Conservation (phyloP, 805 yeast genomes). For the Starmerella roubikii region DNA sequence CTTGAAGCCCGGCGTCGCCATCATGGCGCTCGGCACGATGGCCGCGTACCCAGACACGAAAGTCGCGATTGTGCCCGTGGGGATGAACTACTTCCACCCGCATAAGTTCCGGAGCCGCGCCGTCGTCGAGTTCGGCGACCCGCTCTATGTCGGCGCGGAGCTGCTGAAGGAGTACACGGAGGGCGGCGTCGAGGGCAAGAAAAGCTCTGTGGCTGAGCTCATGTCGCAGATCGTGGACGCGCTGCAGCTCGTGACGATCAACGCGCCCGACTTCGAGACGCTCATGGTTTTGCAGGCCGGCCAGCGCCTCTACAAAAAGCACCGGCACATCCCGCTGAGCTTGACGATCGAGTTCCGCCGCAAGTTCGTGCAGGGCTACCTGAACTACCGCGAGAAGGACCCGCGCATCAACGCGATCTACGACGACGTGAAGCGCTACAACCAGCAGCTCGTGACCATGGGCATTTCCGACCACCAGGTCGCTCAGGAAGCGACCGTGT, state of each 20-base stretch:
- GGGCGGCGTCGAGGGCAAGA: slow-evolving; percentile 44
- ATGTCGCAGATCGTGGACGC: slow-evolving; percentile 61
- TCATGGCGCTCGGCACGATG: slow-evolving; percentile 95
- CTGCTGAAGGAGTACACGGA: slow-evolving; percentile 51
- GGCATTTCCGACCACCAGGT: slow-evolving; percentile 65
- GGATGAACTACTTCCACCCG: slow-evolving; percentile 93
- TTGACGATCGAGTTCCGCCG: slow-evolving; percentile 84
- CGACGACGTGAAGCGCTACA: slow-evolving; percentile 54
- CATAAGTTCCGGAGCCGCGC: slow-evolving; percentile 93
- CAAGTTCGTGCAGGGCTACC: slow-evolving; percentile 69
- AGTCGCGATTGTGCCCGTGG: slow-evolving; percentile 87
- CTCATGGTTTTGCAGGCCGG: slow-evolving; percentile 84
- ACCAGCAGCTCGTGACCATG: slow-evolving; percentile 46
- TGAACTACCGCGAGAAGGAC: slow-evolving; percentile 48
- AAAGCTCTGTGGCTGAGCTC: slow-evolving; percentile 60
- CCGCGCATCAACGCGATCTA: slow-evolving; percentile 51
- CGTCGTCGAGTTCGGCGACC: slow-evolving; percentile 86
- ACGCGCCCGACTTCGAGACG: slow-evolving; percentile 80
- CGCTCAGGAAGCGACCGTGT: slow-evolving; percentile 34
- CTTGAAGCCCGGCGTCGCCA: slow-evolving; percentile 91
- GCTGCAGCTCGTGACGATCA: slow-evolving; percentile 71
- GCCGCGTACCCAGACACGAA: slow-evolving; percentile 58
- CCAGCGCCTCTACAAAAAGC: slow-evolving; percentile 67
- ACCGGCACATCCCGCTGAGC: slow-evolving; percentile 61
- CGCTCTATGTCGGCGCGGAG: slow-evolving; percentile 50